Percentiles rank a stretch among this genome's conserved stretches.
These are phyloP conservation scores for Boletus pseudo-olivaceus DNA, from an alignment of 768 basidiomycete species.

Conservation along the genomic window DNA sequence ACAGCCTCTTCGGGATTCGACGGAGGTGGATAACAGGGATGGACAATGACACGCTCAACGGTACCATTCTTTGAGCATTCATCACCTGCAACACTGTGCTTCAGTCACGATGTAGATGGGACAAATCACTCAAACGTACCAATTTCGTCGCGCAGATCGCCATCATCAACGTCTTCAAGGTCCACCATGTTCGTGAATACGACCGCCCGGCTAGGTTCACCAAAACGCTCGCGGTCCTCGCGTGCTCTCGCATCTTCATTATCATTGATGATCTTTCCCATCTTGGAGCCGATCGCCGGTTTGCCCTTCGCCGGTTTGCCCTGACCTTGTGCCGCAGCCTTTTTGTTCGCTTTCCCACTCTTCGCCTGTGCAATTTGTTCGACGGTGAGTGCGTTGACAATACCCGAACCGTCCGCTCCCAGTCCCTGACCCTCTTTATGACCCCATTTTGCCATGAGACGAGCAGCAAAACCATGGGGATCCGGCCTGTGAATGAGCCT, in stretches of 20 bases:
- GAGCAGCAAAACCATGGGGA: conserved; percentile 74
- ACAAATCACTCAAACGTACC: conserved; percentile 44
- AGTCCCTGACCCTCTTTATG: conserved; percentile 93
- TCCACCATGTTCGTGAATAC: conserved; percentile 90
- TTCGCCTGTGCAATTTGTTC: conserved; percentile 52
- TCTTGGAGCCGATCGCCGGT: conserved; percentile 52
- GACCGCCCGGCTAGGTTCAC: conserved; percentile 87
- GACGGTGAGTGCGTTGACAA: conserved; percentile 84
- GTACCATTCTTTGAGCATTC: conserved; percentile 90
- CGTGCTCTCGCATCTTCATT: conserved; percentile 78
- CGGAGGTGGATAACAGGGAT: conserved; percentile 67
- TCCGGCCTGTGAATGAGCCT: conserved; percentile 40
- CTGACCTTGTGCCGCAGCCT: conserved; percentile 35
- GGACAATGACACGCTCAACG: conserved; percentile 86
- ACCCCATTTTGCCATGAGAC: conserved; percentile 95
- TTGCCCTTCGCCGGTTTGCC: conserved; percentile 37
- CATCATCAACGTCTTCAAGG: conserved; percentile 79
- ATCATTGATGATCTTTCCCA: conserved; percentile 88
- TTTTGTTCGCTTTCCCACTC: conserved; percentile 36
- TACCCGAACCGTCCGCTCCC: conserved; percentile 79
- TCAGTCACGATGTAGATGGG: not conserved
- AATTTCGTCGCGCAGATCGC: conserved; percentile 82
- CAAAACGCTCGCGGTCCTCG: conserved; percentile 79
- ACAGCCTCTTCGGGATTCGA: conserved; percentile 73
- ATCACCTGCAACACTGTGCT: conserved; percentile 50